These are phyloP conservation scores for Aureobasidium sp. DNA, from an alignment of 2,329 filamentous ascomycete species.

Conservation along the genomic window DNA sequence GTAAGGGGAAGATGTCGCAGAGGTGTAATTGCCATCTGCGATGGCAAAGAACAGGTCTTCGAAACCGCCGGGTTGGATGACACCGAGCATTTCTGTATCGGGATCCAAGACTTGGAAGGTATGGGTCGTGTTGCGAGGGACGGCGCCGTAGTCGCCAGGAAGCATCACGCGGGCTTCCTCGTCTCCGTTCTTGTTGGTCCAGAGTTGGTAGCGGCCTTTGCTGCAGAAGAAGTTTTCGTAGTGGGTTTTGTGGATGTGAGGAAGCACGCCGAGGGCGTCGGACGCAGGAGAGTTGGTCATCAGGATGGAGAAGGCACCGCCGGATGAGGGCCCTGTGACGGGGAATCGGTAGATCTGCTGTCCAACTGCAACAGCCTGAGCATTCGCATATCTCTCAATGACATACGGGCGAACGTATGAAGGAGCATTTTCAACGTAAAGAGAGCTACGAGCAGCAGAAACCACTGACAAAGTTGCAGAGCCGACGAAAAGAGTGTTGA, in stretches of 20 bases:
- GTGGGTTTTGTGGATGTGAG: constrained; percentile 37
- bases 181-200: constrained; percentile 32
- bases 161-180: constrained; percentile 34
- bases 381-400: constrained; percentile 30
- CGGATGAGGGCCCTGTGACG: constrained; percentile 41
- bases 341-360: constrained; percentile 37
- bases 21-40: constrained; percentile 31
- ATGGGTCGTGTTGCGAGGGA: constrained; percentile 36
- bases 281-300: constrained; percentile 35
- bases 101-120: constrained; percentile 44
- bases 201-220: constrained; percentile 42
- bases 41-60: constrained; percentile 36
- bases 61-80: constrained; percentile 44
- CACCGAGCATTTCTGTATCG: constrained; percentile 42
- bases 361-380: constrained; percentile 31
- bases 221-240: constrained; percentile 45
- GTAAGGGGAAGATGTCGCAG: constrained; percentile 33
- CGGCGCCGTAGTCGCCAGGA: constrained; percentile 40
- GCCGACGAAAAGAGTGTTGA: not conserved
- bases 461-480: not conserved
- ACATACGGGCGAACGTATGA: constrained; percentile 32
- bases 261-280: constrained; percentile 35
- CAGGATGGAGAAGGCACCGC: constrained; percentile 40
- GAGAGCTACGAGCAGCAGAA: not conserved
- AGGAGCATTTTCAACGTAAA: constrained; percentile 24